Conservation (phyloP, 352 stramenopile genomes). For the Lagenidium sp. region DNA sequence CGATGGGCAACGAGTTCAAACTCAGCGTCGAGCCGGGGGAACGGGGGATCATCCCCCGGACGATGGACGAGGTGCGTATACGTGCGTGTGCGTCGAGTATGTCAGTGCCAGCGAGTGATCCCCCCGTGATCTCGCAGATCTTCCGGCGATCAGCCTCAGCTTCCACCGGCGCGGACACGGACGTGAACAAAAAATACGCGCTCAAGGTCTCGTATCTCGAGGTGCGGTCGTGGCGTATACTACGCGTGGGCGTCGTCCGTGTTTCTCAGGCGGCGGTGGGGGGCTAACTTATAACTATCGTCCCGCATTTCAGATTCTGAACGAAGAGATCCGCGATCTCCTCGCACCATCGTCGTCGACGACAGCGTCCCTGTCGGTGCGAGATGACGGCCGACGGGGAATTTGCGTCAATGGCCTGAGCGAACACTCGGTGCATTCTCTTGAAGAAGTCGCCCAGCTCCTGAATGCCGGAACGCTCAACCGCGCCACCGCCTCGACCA, state of each 20-base stretch:
- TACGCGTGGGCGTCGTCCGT: no score
- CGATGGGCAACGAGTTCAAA: constrained; percentile 88
- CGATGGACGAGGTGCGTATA: constrained; percentile 49
- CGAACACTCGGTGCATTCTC: constrained; percentile 56
- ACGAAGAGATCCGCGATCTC: constrained; percentile 95
- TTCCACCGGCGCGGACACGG: no score
- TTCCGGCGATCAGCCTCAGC: no score
- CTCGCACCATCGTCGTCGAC: constrained; percentile 29
- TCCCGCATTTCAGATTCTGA: constrained; percentile 98
- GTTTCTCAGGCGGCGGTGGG: no score
- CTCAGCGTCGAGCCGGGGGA: constrained; percentile 17
- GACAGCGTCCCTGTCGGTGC: constrained; percentile 46
- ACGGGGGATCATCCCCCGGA: constrained; percentile 73
- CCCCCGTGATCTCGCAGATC: no score
- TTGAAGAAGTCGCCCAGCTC: constrained; percentile 30
- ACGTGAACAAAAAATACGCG: no score
- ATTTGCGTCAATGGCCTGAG: constrained; percentile 83
- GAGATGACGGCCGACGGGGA: constrained; percentile 85
- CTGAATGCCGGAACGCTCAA: constrained; percentile 31
- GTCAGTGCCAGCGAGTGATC: no score
- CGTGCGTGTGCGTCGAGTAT: no score
- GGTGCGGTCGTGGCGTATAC: no score
- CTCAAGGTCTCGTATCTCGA: constrained; percentile 73
- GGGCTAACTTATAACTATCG: no score
- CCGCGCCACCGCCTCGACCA: constrained; percentile 57